Conservation (phyloP, 768 basidiomycete genomes). For the Heimioporus sp. region DNA sequence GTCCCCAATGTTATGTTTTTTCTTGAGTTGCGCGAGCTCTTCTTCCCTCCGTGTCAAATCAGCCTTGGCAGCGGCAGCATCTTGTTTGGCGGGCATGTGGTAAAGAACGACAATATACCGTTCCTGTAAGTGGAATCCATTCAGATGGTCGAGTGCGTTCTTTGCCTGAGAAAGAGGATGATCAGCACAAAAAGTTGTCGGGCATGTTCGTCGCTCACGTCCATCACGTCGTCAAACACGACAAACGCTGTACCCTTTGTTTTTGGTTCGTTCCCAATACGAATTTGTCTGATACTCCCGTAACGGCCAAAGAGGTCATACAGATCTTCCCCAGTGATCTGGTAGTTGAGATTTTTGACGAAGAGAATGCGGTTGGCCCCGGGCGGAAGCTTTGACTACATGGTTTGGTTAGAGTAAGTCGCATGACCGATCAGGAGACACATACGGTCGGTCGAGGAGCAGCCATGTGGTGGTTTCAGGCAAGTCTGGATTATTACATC, state of each 20-base stretch:
- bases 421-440: not conserved
- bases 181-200: conserved; percentile 7
- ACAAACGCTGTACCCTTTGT: conserved; percentile 96
- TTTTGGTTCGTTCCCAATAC: conserved; percentile 89
- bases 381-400: conserved; percentile 81
- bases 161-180: conserved; percentile 63
- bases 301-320: conserved; percentile 98
- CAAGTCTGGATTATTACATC: conserved; percentile 21
- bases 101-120: conserved; percentile 98
- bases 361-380: conserved; percentile 91
- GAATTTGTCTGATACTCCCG: conserved; percentile 93
- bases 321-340: conserved; percentile 89
- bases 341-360: conserved; percentile 91
- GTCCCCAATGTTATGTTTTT: conserved; percentile 82
- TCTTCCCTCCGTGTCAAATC: conserved; percentile 91
- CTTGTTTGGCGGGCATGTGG: conserved; percentile 97
- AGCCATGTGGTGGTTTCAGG: conserved; percentile 45
- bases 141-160: conserved; percentile 93
- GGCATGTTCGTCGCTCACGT: conserved; percentile 49
- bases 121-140: conserved; percentile 97
- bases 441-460: conserved; percentile 65
- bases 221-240: conserved; percentile 95
- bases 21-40: conserved; percentile 83
- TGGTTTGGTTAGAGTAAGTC: not conserved
- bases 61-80: conserved; percentile 89